Conservation (phyloP, 2,329 filamentous ascomycete genomes). For the Colletotrichum truncatum region DNA sequence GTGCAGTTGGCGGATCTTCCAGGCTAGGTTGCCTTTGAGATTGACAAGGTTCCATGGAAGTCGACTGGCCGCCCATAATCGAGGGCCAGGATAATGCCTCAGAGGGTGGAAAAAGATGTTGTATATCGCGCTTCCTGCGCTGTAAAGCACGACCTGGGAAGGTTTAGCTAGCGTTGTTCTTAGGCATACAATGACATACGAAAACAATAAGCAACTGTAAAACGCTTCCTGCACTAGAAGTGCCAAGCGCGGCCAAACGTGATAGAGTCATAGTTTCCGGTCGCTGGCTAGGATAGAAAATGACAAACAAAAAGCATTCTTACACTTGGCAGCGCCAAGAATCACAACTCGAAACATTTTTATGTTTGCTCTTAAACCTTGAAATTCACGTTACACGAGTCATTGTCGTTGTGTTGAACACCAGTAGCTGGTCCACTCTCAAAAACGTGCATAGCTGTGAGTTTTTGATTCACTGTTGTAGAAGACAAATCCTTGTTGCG, state of each 20-base stretch:
- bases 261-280: background rate
- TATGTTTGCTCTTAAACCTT: background rate
- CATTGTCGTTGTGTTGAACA: background rate
- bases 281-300: background rate
- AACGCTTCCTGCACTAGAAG: background rate
- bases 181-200: background rate
- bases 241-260: background rate
- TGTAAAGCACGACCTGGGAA: background rate
- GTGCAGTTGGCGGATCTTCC: constrained; percentile 50
- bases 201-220: background rate
- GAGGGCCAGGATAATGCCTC: constrained; percentile 76
- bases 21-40: constrained; percentile 47
- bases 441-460: background rate
- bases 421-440: background rate
- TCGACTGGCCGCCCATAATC: constrained; percentile 63
- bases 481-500: background rate
- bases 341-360: background rate
- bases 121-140: constrained; percentile 31
- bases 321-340: background rate
- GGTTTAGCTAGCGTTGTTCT: background rate
- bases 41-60: constrained; percentile 52
- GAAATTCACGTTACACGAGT: background rate
- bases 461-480: background rate
- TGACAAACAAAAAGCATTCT: too few species aligned
- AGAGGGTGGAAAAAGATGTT: constrained; percentile 59